A percentile compares a stretch with the other conserved stretches of the same genome.
These are phyloP conservation scores for Heracleum sosnowskyi DNA, from an alignment of 129 eudicot species.

Conservation along the genomic window DNA sequence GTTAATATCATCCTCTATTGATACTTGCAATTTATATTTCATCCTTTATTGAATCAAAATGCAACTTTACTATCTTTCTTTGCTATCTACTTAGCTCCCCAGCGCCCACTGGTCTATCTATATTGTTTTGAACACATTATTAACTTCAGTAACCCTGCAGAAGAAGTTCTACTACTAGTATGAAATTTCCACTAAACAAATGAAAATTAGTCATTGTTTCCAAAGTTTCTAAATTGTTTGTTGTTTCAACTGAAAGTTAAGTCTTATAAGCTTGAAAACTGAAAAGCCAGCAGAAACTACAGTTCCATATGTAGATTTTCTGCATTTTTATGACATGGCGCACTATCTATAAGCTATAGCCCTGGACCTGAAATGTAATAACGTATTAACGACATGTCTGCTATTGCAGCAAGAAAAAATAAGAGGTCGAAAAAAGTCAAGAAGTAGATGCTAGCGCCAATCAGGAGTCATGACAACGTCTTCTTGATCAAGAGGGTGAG, in stretches of 20 bases:
- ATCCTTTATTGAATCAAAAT: too few species aligned
- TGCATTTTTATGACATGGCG: not conserved
- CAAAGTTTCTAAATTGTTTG: not conserved
- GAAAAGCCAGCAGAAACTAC: not conserved
- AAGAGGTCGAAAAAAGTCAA: slow-evolving; percentile 30
- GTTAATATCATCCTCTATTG: too few species aligned
- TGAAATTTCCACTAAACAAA: not conserved
- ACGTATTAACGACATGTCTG: too few species aligned
- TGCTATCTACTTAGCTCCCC: not conserved
- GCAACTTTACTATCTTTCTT: too few species aligned
- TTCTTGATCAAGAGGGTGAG: not conserved
- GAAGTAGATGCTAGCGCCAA: slow-evolving; percentile 14
- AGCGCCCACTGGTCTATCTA: not conserved
- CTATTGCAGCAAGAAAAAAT: slow-evolving; percentile 43
- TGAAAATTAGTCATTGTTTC: not conserved
- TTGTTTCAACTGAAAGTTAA: not conserved
- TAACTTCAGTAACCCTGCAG: not conserved
- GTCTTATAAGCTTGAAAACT: not conserved
- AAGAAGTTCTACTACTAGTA: not conserved
- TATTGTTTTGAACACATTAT: not conserved
- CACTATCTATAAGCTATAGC: too few species aligned
- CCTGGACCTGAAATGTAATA: too few species aligned
- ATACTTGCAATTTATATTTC: too few species aligned
- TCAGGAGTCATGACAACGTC: not conserved
- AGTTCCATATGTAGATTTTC: not conserved